Base-by-base conservation (phyloP, 306 rosid genomes). In the Fragaria nilgerrensis region DNA sequence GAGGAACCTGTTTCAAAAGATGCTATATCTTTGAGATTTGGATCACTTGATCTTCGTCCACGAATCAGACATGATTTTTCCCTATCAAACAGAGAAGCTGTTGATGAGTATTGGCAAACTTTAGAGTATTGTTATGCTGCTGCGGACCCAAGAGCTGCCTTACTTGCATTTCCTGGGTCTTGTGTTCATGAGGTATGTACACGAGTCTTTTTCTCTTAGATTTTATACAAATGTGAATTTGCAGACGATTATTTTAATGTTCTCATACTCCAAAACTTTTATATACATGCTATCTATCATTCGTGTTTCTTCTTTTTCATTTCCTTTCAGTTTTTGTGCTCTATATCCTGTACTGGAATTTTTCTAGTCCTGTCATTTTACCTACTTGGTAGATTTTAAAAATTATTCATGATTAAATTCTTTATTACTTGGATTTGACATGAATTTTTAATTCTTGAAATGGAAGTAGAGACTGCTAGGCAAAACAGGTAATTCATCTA, bases 51-150 rank as follows among this genome's bases (percentile, higher is more conserved):
- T 87, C 89, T 92, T 77, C 92, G 97, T 82, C 98, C 97, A 83
- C 84, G 98, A 84, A 81, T 95, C 86, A 92, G 98, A 76, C 98
- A 95, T 84, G 98, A 95, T 85, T 95, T 95, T 88, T 72, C 79
- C 80, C 82, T 95, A 78, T 89, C 89, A 27, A 90, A 75, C 83
- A 89, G 84, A 88, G 89, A 83, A 64, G 97, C 93, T 75, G 92
- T 95, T 76, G 84, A 90, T 75, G 91, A 95, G 84, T 95, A 95
- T 87, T 92, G 97, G 99, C 89, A 79, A 82, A 95, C 96, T 55
- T 85, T 95, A 66, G 97, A 95, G 82, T 89, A 88, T 75, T 87
- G 97, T 78, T 95, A 89, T 82, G 96, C 93, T 72, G 90, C 96
- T 84, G 93, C 97, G 68, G 88, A 95, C 85, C 83, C 79, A 52